phyloP scores from a whole-genome alignment of 805 yeast genomes.

The Schwanniomyces yamadae region DNA sequence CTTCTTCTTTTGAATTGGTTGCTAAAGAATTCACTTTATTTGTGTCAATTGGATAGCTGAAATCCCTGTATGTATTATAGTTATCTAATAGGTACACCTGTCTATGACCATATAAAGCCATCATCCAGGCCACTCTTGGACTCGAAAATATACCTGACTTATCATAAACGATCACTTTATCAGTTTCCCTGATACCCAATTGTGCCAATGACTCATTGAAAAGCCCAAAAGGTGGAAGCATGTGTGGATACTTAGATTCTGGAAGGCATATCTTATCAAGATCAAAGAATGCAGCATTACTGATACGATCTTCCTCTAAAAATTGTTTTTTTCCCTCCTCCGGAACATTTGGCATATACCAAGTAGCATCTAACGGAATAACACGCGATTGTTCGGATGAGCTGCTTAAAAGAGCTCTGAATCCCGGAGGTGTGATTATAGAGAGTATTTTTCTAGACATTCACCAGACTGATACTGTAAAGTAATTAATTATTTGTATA shows the following conservation, averaged over 20 bases:
- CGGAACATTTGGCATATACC: conserved; percentile 84
- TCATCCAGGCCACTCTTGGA: conserved; percentile 92
- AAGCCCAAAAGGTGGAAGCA: conserved; percentile 66
- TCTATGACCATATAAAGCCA: conserved; percentile 75
- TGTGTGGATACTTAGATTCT: conserved; percentile 75
- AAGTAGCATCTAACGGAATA: conserved; percentile 80
- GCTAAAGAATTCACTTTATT: conserved; percentile 20
- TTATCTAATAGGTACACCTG: conserved; percentile 70
- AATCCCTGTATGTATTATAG: conserved; percentile 50
- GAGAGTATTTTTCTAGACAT: conserved; percentile 4
- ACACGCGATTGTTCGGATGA: conserved; percentile 15
- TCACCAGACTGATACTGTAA: too few relatives aligned
- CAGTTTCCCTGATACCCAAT: conserved; percentile 56
- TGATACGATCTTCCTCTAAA: conserved; percentile 52
- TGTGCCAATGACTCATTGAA: conserved; percentile 55
- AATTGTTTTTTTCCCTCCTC: conserved; percentile 60
- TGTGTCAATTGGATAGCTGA: conserved; percentile 47
- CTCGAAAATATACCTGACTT: conserved; percentile 80
- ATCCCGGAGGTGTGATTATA: conserved; percentile 8
- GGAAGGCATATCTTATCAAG: conserved; percentile 67
- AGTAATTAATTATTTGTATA: too few relatives aligned
- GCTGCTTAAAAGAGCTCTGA: conserved; percentile 7
- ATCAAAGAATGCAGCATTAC: conserved; percentile 72
- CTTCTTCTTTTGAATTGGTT: conserved; percentile 15
- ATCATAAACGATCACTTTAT: conserved; percentile 79